These are phyloP conservation scores for Ascoidea tarda DNA, from an alignment of 805 yeast genomes.

Conservation along the genomic window DNA sequence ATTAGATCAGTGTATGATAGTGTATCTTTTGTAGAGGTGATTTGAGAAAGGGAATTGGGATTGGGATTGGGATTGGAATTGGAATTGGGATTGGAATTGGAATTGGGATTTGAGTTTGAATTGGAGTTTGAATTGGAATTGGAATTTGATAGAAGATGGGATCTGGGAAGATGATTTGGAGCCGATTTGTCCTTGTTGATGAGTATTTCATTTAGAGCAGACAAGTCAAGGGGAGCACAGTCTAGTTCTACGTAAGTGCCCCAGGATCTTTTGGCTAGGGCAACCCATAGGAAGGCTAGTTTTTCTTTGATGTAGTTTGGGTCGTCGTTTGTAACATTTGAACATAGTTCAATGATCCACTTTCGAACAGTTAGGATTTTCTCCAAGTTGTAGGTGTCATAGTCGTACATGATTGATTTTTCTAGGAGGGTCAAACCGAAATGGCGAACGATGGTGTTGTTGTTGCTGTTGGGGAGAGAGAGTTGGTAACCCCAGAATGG, in stretches of 20 bases:
- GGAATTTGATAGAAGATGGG: neutral
- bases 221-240: no score
- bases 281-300: constrained; percentile 82
- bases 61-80: neutral
- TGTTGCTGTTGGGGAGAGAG: constrained; percentile 34
- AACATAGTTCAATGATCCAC: constrained; percentile 76
- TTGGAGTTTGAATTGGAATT: constrained; percentile 1
- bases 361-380: constrained; percentile 56
- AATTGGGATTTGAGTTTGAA: constrained; percentile 8
- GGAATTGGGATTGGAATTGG: neutral
- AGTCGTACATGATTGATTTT: constrained; percentile 44
- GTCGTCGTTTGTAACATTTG: constrained; percentile 43
- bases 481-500: constrained; percentile 90
- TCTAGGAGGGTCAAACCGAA: constrained; percentile 77
- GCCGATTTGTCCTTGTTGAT: neutral
- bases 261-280: constrained; percentile 85
- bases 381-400: constrained; percentile 17
- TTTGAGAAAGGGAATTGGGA: constrained; percentile 7
- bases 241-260: constrained; percentile 42
- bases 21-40: constrained; percentile 2
- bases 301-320: constrained; percentile 89
- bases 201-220: no score
- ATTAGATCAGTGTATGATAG: constrained; percentile 7
- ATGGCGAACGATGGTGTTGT: constrained; percentile 68
- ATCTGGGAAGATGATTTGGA: constrained; percentile 2